Evolutionary conservation across 345 rosid genomes (phyloP), one percentile per base, ranked within the genome.

Genomic region (Excoecaria cochinchinensis): DNA sequence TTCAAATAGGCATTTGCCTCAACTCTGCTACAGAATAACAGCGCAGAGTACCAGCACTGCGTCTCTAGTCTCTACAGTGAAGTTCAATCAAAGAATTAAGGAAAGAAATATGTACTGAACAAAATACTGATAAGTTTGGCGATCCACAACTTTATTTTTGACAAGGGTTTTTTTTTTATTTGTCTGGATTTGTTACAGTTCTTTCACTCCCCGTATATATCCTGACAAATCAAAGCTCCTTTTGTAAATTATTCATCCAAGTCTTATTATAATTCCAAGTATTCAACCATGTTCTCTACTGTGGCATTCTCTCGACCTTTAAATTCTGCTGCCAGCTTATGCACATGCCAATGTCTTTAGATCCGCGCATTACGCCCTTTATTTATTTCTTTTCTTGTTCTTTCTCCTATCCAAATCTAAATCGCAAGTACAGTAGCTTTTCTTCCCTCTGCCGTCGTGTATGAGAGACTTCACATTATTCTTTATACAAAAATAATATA

Each of bases 321-420:
- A 66, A 40, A 57, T 73, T 56, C 57, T 39, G 14, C 55, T 55
- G 82, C 81, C 86, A 39, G 76, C 63, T 76, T 44, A 72, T 52
- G 77, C 87, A 87, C 90, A 85, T 85, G 90, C 80, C 79, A 66
- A 72, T 78, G 87, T 81, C 78, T 44, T 55, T 55, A 76, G 86
- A 86, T 90, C 90, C 83, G 81, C 47, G 62, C 79, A 57, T 74
- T 79, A 22, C 82, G 88, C 83, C 25, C 68, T 80, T 72, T 70
- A 24, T 74, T 77, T 59, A 70, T 76, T 78, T 61, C 61, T 52
- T 70, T 60, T 67, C 73, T 58, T 46, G 67, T 58, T 66, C 74
- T 66, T 73, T 56, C 50, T 38, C 72, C 78, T 69, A 59, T 82
- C 83, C 80, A 77, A 68, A 44, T 72, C 79, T 69, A 25, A 36